A percentile compares a stretch with the other conserved stretches of the same genome.
These are phyloP conservation scores for Fusarium nodosum DNA, from an alignment of 2,329 filamentous ascomycete genomes.

Conservation along the genomic window DNA sequence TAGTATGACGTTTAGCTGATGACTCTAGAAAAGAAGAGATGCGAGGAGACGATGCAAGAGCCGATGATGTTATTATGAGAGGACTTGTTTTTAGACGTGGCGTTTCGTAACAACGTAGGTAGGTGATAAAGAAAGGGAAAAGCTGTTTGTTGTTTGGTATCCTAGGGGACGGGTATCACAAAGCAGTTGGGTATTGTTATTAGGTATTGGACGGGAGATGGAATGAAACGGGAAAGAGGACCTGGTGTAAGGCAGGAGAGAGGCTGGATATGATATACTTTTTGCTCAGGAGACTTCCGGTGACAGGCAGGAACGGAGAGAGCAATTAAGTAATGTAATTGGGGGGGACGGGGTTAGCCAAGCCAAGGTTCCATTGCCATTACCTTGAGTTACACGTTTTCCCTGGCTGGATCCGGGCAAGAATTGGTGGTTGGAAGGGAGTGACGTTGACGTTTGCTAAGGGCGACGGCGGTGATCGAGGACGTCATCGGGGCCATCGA, in stretches of 20 bases:
- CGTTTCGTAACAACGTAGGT: constrained; percentile 16
- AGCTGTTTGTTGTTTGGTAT: constrained; percentile 42
- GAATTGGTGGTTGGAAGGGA: constrained; percentile 33
- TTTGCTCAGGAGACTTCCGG: constrained; percentile 22
- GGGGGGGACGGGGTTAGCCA: constrained; percentile 4
- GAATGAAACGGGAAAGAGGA: constrained; percentile 26
- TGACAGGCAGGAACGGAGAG: constrained; percentile 39
- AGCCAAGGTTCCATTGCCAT: constrained; percentile 22
- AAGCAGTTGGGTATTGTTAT: constrained; percentile 33
- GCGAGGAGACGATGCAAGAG: constrained; percentile 10
- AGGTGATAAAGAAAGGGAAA: constrained; percentile 31
- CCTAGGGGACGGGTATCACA: constrained; percentile 52
- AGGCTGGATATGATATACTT: constrained; percentile 50
- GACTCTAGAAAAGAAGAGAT: constrained; percentile 17
- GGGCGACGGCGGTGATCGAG: constrained; percentile 48
- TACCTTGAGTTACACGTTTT: constrained; percentile 27
- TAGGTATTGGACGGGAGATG: constrained; percentile 34
- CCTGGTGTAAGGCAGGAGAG: constrained; percentile 19
- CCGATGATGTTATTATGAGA: constrained; percentile 29
- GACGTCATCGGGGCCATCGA: constrained; percentile 52
- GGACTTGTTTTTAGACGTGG: constrained; percentile 7
- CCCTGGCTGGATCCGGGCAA: constrained; percentile 42
- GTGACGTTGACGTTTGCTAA: constrained; percentile 57
- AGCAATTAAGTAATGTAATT: constrained; percentile 19
- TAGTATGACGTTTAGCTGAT: constrained; percentile 12